Evolutionary conservation across 495 filamentous ascomycete genomes (phyloP).

Genomic region (Astrothelium subdiscretum): DNA sequence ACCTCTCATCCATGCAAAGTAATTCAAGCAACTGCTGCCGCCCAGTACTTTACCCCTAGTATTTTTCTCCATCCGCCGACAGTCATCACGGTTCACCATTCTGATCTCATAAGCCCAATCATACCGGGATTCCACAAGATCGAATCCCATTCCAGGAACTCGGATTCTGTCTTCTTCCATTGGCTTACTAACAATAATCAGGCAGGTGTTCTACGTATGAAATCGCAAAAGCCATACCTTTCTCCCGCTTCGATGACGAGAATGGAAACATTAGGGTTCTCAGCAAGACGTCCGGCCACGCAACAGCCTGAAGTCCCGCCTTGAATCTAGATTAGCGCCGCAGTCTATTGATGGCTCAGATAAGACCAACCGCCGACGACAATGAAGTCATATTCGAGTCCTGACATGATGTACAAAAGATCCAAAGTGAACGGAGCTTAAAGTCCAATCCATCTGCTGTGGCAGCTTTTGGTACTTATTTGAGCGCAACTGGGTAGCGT

Average conservation of each 20-base stretch:
- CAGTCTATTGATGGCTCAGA: too few relatives aligned
- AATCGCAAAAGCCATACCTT: too few relatives aligned
- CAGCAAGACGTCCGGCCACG: slow-evolving; percentile 48
- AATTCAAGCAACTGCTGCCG: background rate
- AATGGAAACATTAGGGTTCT: slow-evolving; percentile 39
- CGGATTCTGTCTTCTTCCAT: background rate
- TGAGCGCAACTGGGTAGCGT: too few relatives aligned
- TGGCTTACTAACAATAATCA: slow-evolving; percentile 11
- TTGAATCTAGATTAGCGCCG: too few relatives aligned
- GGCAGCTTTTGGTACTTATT: too few relatives aligned
- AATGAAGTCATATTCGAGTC: too few relatives aligned
- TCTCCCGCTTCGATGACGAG: slow-evolving; percentile 44
- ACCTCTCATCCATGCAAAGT: background rate
- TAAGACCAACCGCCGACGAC: slow-evolving; percentile 41
- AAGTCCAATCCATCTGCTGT: too few relatives aligned
- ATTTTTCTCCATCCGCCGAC: slow-evolving; percentile 48
- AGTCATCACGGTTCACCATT: slow-evolving; percentile 50
- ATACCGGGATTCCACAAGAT: slow-evolving; percentile 34
- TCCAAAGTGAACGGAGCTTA: too few relatives aligned
- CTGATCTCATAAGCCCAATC: slow-evolving; percentile 56
- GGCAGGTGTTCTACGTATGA: too few relatives aligned
- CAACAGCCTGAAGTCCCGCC: slow-evolving; percentile 48
- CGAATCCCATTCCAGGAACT: slow-evolving; percentile 16
- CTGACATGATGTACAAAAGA: too few relatives aligned
- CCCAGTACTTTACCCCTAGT: slow-evolving; percentile 43